Percentiles rank a stretch among this genome's conserved stretches.
Evolutionary conservation across 1,139 yeast species (phyloP).

Genomic region (Blastobotrys aristatus): DNA sequence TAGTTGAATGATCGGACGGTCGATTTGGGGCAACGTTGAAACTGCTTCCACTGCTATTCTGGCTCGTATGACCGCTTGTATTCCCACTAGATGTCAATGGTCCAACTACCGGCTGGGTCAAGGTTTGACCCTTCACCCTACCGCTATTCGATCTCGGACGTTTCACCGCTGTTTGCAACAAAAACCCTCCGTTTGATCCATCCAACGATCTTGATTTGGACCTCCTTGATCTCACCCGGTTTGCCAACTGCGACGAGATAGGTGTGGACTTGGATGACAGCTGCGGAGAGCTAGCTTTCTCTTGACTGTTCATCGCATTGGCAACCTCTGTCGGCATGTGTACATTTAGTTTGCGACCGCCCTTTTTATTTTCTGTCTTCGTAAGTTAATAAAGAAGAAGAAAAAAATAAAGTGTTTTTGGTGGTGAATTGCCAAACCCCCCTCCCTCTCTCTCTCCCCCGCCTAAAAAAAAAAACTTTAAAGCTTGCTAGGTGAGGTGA

Average conservation of each 20-base stretch:
- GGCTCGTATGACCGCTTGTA: neutral
- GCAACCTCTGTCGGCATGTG: slow-evolving; percentile 2
- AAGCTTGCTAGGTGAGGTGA: too few relatives aligned
- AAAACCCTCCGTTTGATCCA: slow-evolving; percentile 3
- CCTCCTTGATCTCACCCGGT: neutral
- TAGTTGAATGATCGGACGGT: neutral
- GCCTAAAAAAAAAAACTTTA: too few relatives aligned
- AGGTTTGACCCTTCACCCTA: neutral
- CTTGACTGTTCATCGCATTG: neutral
- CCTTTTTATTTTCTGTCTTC: too few relatives aligned
- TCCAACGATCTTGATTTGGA: neutral
- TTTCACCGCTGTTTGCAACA: neutral
- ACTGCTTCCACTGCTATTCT: neutral
- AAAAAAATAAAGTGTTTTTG: too few relatives aligned
- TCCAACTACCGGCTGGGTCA: neutral
- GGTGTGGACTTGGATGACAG: neutral
- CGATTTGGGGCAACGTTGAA: too few relatives aligned
- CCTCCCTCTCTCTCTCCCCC: too few relatives aligned
- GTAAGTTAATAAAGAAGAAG: too few relatives aligned
- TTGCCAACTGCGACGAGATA: neutral
- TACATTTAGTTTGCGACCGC: neutral
- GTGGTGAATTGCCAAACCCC: too few relatives aligned
- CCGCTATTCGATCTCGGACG: neutral
- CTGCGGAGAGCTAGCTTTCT: neutral
- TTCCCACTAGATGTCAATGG: neutral